Conservation (phyloP, 176 grass and related monocot genomes). For the Leersia perrieri region DNA sequence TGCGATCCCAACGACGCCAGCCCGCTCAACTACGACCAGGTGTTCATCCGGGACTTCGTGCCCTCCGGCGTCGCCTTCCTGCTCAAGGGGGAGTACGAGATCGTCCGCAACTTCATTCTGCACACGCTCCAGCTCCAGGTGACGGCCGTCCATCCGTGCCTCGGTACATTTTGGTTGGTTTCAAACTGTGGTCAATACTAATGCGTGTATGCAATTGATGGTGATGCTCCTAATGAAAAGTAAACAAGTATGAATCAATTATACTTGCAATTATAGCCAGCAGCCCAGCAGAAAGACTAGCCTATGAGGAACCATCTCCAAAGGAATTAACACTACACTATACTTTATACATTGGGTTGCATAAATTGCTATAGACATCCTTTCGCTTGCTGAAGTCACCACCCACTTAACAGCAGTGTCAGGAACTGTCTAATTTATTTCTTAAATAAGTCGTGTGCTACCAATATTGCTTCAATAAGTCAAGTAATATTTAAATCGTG, state of each 20-base stretch:
- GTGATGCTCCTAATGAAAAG: neutral
- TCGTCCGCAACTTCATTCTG: constrained; percentile 91
- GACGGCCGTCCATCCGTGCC: neutral
- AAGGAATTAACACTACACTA: neutral
- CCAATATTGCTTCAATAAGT: neutral
- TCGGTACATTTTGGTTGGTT: neutral
- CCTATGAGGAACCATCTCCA: neutral
- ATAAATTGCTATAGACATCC: neutral
- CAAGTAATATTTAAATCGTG: neutral
- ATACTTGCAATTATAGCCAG: neutral
- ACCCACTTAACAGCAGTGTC: neutral
- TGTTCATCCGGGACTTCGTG: constrained; percentile 91
- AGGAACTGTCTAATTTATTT: neutral
- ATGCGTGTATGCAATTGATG: neutral
- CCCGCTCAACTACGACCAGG: constrained; percentile 86
- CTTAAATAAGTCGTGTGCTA: neutral
- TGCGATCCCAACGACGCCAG: constrained; percentile 71
- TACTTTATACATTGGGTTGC: neutral
- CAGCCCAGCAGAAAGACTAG: neutral
- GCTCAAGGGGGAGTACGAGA: constrained; percentile 85
- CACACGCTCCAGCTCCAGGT: constrained; percentile 97
- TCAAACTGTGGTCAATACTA: neutral
- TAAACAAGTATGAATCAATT: neutral
- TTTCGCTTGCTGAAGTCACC: neutral
- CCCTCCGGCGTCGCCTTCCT: constrained; percentile 87